phyloP scores from a whole-genome alignment of 768 basidiomycete genomes.

The Lepiota brunneoincarnata region DNA sequence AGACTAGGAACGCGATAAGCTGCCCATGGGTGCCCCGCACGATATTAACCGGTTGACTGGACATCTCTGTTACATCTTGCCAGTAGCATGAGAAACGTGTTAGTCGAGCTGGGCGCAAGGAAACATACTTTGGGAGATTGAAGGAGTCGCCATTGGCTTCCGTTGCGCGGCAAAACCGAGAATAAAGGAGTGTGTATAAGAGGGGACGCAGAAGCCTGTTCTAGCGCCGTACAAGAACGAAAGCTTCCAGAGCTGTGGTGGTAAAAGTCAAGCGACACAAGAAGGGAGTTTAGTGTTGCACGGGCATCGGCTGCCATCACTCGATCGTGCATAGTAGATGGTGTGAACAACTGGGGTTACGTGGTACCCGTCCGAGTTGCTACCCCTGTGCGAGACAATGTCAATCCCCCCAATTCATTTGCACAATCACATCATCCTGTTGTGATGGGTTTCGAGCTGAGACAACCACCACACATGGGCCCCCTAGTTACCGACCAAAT shows the following conservation, averaged over 20 bases:
- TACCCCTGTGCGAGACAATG: no score
- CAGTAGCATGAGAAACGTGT: not conserved
- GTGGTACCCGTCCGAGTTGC: no score
- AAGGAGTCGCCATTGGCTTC: not conserved
- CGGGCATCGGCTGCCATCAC: not conserved
- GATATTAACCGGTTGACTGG: constrained; percentile 27
- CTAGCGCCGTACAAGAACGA: not conserved
- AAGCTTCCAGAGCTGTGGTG: not conserved
- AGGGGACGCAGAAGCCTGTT: not conserved
- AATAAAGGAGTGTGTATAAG: not conserved
- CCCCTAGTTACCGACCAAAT: no score
- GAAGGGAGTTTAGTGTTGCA: not conserved
- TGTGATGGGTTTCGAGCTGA: no score
- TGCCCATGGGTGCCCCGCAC: constrained; percentile 39
- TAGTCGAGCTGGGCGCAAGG: no score
- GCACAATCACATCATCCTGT: no score
- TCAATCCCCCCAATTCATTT: no score
- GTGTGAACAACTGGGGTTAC: not conserved
- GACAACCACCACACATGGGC: no score
- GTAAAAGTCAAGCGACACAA: not conserved
- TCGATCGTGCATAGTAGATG: not conserved
- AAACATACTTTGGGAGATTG: not conserved
- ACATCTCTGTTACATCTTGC: not conserved
- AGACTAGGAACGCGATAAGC: constrained; percentile 37
- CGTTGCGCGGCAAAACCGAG: not conserved